Evolutionary conservation across 2,329 filamentous ascomycete genomes (phyloP).

Genomic region (Exserohilum turcica): DNA sequence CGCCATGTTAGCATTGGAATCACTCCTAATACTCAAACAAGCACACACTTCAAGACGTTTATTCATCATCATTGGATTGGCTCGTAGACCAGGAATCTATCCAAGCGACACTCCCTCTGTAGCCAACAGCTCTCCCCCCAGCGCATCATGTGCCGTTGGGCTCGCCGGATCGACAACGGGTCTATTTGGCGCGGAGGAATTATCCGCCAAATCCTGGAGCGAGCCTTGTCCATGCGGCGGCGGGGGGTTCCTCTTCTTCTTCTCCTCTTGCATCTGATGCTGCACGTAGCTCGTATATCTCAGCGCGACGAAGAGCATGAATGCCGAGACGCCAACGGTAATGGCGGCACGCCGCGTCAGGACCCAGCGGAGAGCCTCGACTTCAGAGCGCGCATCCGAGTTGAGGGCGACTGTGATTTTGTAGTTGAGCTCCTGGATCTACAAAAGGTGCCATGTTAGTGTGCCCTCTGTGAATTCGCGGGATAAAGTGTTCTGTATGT

Average conservation of each 20-base stretch:
- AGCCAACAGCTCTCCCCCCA: slow-evolving; percentile 41
- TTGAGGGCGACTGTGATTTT: slow-evolving; percentile 91
- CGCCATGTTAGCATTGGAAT: too few relatives aligned
- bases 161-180: slow-evolving; percentile 7
- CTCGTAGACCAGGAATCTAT: slow-evolving; percentile 18
- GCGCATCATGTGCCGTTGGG: slow-evolving; percentile 20
- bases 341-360: slow-evolving; percentile 68
- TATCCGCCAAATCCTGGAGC: slow-evolving; percentile 15
- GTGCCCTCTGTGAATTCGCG: too few relatives aligned
- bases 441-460: neutral
- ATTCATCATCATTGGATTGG: neutral
- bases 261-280: slow-evolving; percentile 48
- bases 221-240: slow-evolving; percentile 19
- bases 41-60: too few relatives aligned
- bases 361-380: slow-evolving; percentile 90
- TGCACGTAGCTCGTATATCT: slow-evolving; percentile 48
- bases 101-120: slow-evolving; percentile 42
- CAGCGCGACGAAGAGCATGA: slow-evolving; percentile 52
- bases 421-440: slow-evolving; percentile 94
- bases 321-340: slow-evolving; percentile 57
- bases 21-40: too few relatives aligned
- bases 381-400: slow-evolving; percentile 88
- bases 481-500: too few relatives aligned
- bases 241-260: slow-evolving; percentile 40
- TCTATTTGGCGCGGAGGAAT: neutral